phyloP scores from a whole-genome alignment of 2,329 filamentous ascomycete genomes.

The Cladosporium sp. region DNA sequence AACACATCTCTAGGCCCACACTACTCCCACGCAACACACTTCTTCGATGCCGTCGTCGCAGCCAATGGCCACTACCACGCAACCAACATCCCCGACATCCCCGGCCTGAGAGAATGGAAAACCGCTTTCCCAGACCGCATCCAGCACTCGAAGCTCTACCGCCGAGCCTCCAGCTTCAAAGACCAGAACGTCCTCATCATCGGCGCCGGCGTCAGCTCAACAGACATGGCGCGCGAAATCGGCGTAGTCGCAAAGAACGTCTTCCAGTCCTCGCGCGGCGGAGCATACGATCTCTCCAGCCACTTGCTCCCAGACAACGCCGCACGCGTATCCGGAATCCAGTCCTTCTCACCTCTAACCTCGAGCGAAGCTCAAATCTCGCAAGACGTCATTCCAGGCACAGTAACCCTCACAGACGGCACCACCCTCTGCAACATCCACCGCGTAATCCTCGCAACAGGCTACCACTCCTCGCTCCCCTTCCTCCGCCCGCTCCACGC shows the following conservation, averaged over 20 bases:
- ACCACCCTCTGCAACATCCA: conserved; percentile 57
- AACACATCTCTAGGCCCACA: background rate
- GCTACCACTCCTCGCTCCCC: conserved; percentile 67
- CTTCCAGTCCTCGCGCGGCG: conserved; percentile 60
- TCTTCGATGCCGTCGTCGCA: conserved; percentile 55
- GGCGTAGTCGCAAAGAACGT: conserved; percentile 46
- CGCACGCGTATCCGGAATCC: conserved; percentile 54
- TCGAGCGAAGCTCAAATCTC: background rate
- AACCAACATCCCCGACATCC: conserved; percentile 50
- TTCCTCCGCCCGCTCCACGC: conserved; percentile 58
- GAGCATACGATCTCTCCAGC: conserved; percentile 59
- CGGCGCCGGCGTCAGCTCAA: conserved; percentile 57
- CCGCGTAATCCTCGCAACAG: conserved; percentile 64
- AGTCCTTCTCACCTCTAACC: conserved; percentile 42
- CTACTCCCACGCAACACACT: conserved; percentile 25
- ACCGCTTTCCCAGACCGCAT: conserved; percentile 46
- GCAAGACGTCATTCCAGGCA: conserved; percentile 47
- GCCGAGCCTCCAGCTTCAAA: conserved; percentile 49
- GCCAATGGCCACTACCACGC: conserved; percentile 58
- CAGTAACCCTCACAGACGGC: conserved; percentile 56
- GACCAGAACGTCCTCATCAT: conserved; percentile 59
- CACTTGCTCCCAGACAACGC: conserved; percentile 56
- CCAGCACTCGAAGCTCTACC: conserved; percentile 55
- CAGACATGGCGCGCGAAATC: conserved; percentile 57
- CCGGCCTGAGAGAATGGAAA: conserved; percentile 51